A percentile compares a stretch with the other conserved stretches of the same genome.
Evolutionary conservation across 371 early-diverging fungal species (phyloP).

Genomic region (Capillidium rhysosporum): DNA sequence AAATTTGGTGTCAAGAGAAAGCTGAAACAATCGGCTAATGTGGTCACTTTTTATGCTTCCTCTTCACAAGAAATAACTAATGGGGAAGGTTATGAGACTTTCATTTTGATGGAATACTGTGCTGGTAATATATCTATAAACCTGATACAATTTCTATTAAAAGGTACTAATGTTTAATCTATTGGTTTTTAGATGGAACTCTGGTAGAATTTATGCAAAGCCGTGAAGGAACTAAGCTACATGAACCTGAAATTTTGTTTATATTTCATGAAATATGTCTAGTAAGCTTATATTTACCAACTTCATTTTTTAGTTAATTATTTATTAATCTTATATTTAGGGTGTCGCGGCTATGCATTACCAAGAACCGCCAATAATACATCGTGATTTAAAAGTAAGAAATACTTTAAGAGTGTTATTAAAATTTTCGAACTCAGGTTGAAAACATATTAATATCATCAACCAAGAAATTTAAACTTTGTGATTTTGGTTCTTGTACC

Average conservation of each 20-base stretch:
- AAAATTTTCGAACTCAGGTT: conserved; percentile 7
- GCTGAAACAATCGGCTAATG: conserved; percentile 59
- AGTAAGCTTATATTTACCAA: too few relatives aligned
- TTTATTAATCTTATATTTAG: conserved; percentile 11
- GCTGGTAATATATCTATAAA: conserved; percentile 22
- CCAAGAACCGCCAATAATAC: conserved; percentile 43
- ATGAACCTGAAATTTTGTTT: conserved; percentile 58
- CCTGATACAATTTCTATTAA: not conserved
- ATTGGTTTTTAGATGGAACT: conserved; percentile 32
- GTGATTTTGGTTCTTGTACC: conserved; percentile 89
- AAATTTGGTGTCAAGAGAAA: conserved; percentile 24
- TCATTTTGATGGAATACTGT: conserved; percentile 84
- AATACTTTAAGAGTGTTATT: conserved; percentile 14
- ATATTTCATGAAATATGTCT: conserved; percentile 72
- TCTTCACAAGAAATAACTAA: conserved; percentile 24
- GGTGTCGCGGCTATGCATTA: conserved; percentile 83
- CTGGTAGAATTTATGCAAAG: conserved; percentile 76
- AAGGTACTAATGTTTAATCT: not conserved
- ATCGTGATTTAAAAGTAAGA: conserved; percentile 75
- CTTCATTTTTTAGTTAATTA: not conserved
- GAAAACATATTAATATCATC: conserved; percentile 32
- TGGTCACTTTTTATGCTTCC: conserved; percentile 58
- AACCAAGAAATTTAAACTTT: conserved; percentile 55
- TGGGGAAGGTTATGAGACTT: conserved; percentile 40
- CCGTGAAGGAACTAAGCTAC: conserved; percentile 40